Evolutionary conservation across 2,329 filamentous ascomycete species (phyloP), one percentile per base, ranked within the genome.

Genomic region (Alternaria dauci): DNA sequence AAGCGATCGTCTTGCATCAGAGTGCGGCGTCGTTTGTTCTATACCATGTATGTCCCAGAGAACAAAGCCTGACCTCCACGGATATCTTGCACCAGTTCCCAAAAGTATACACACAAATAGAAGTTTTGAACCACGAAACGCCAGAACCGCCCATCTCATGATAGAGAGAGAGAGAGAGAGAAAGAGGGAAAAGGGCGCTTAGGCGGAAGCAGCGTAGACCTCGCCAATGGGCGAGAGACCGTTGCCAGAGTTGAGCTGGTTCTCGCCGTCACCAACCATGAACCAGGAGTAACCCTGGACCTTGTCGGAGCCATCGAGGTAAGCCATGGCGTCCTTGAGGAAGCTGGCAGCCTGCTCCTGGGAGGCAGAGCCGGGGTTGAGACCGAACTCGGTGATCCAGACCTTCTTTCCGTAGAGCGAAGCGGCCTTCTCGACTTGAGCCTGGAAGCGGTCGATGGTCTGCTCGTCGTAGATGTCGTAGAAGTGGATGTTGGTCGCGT

Each of bases 351-450:
- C 71, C 59, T 78, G 65, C 43, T 70, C 71, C 42, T 67, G 44
- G 9, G 68, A 59, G 4, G 73, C 72, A 16, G 67, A 66, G 43
- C 76, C 76, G 38, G 66, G 59, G 67, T 71, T 73, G 55, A 76
- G 71, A 58, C 71, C 76, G 50, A 79, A 79, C 72, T 80, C 78
- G 30, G 77, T 78, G 62, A 80, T 63, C 73, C 74, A 80, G 67
- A 79, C 67, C 32, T 68, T 68, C 70, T 72, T 73, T 63, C 67
- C 68, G 61, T 65, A 73, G 61, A 66, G 55, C 34, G 64, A 43
- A 18, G 67, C 65, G 14, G 78, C 75, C 65, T 74, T 62, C 58
- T 77, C 72, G 54, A 75, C 87, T 53, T 79, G 75, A 2, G 67
- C 65, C 62, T 75, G 71, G 75, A 80, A 79, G 67, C 73, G 72